Base-by-base conservation (phyloP, 2,329 filamentous ascomycete genomes). In the Claviceps cyperi region DNA sequence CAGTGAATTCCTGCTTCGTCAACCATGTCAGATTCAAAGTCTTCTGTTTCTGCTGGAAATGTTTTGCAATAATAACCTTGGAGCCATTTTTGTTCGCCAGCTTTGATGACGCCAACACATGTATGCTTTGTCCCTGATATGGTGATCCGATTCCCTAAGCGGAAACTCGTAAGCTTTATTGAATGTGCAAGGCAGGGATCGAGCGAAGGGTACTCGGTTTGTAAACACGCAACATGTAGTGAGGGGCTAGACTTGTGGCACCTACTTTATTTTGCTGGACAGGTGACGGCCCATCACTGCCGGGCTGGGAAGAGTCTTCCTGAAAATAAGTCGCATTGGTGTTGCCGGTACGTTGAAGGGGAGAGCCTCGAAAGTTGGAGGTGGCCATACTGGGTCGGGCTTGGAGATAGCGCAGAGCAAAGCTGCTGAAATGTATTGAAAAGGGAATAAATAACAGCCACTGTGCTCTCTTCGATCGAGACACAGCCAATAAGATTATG, bases 21-120 rank as follows among this genome's bases (percentile, higher is more conserved):
- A 28, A 11, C 19, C 13, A 57, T 57, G 47, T 56, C 45, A 55
- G 19, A 39, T 38, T 38, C 19, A 46, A 40, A 4, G 2, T 28
- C 37, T 21, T 4, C n/a, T 19, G 13, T 38, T 17, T 5, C 2
- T 15, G 15, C 17, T 37, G 4, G 4, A 32, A 5, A 43, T 32
- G 41, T 5, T 32, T 44, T 45, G 17, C n/a, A 51, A 37, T n/a
- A 45, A 43, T 46, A 54, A 79, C 77, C 73, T 79, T 79, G 57
- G 69, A 65, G 54, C 61, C 66, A 57, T 66, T 68, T 61, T 79
- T 75, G 52, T 80, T 80, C 50, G 68, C 70, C 55, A 80, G 61
- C 58, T 76, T 80, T 46, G 73, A 76, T 5, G 76, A 71, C 28
- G 71, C 62, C 54, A 81, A 65, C 39, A 69, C 68, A 38, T 68